phyloP scores from a whole-genome alignment of 495 filamentous ascomycete species.

The Neurospora sp. region DNA sequence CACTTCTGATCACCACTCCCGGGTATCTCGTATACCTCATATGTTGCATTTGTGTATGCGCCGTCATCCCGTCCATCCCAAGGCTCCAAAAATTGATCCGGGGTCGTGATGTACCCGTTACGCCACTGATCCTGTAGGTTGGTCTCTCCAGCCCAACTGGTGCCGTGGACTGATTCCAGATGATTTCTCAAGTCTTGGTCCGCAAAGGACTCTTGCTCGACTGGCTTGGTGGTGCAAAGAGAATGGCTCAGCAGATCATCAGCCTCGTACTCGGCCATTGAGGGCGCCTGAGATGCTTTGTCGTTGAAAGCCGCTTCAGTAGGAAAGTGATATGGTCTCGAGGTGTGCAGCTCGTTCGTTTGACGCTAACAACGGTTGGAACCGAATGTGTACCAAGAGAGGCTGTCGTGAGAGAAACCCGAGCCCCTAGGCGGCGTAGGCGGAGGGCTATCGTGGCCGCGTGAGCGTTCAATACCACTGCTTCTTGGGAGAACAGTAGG shows the following conservation, averaged over 20 bases:
- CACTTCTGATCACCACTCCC: conserved; percentile 23
- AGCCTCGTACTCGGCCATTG: background rate
- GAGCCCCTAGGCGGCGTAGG: conserved; percentile 9
- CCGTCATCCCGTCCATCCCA: conserved; percentile 12
- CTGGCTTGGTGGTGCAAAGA: background rate
- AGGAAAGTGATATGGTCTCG: background rate
- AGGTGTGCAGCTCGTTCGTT: conserved; percentile 20
- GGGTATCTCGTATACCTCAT: conserved; percentile 39
- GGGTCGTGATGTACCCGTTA: background rate
- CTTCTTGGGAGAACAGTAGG: background rate
- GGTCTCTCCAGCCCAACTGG: background rate
- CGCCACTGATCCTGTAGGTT: background rate
- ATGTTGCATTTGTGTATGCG: conserved; percentile 32
- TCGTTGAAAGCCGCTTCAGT: background rate
- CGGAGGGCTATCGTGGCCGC: conserved; percentile 1
- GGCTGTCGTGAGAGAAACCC: conserved; percentile 7
- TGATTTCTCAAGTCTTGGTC: background rate
- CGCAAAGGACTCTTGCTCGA: background rate
- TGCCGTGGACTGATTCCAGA: background rate
- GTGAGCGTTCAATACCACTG: conserved; percentile 3
- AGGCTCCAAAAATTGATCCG: conserved; percentile 1
- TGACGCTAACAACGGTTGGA: conserved; percentile 5
- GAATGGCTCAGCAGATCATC: background rate
- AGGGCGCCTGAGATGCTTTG: background rate
- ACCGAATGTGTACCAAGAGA: background rate